phyloP scores from a whole-genome alignment of 148 eudicot species.

The Gaultheria prostrata region DNA sequence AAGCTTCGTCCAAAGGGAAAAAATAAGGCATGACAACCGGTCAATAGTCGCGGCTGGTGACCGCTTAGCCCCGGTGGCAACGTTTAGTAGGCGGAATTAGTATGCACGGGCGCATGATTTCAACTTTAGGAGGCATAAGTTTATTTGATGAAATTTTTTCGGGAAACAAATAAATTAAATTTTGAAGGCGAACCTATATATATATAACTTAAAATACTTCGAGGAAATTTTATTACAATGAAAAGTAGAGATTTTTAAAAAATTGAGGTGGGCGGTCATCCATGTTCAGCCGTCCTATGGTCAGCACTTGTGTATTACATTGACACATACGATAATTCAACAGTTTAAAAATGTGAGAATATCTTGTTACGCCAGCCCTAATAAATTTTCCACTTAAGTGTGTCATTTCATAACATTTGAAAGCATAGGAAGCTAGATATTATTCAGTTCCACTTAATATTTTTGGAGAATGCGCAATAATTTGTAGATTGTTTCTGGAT shows the following conservation, averaged over 20 bases:
- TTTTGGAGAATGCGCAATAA: no score
- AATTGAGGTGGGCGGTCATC: neutral
- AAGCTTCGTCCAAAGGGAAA: constrained; percentile 31
- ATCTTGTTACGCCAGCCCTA: neutral
- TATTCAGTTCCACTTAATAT: no score
- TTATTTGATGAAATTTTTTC: neutral
- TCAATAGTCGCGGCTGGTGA: constrained; percentile 24
- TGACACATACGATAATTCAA: neutral
- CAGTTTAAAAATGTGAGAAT: neutral
- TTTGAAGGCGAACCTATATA: neutral
- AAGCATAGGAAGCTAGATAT: no score
- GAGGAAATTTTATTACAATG: neutral
- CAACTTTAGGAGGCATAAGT: constrained; percentile 1
- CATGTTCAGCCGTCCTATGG: neutral
- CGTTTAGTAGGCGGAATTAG: neutral
- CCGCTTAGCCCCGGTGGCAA: neutral
- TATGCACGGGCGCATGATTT: neutral
- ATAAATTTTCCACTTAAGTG: neutral
- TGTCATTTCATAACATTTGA: no score
- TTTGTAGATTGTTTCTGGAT: no score
- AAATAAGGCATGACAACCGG: constrained; percentile 25
- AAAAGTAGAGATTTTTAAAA: neutral
- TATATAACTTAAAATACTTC: neutral
- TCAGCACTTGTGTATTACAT: neutral
- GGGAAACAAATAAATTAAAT: neutral